phyloP scores from a whole-genome alignment of 768 basidiomycete species.

The Suillus tomentosus region DNA sequence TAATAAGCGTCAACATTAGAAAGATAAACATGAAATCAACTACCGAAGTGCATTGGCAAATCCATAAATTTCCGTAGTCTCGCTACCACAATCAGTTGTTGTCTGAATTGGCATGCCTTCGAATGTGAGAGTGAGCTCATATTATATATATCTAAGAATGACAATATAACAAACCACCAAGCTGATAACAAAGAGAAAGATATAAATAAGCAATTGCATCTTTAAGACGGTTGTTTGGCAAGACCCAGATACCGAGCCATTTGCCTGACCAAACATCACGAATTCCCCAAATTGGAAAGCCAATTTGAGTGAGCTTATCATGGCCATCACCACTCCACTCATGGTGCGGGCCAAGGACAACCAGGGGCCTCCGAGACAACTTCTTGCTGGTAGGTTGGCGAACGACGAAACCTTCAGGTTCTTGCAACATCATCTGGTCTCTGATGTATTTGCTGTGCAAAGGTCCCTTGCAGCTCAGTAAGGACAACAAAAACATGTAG shows the following conservation, averaged over 20 bases:
- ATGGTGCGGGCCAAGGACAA: constrained; percentile 30
- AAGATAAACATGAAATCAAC: not conserved
- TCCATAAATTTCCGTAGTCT: constrained; percentile 31
- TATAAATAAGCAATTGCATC: constrained; percentile 31
- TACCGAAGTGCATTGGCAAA: constrained; percentile 32
- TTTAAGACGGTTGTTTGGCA: constrained; percentile 31
- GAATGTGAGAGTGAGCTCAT: not conserved
- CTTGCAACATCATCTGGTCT: constrained; percentile 24
- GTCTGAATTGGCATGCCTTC: constrained; percentile 36
- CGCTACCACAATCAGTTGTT: constrained; percentile 36
- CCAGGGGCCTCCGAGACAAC: constrained; percentile 19
- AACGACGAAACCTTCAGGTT: constrained; percentile 26
- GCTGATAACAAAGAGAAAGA: constrained; percentile 23
- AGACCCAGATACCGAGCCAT: constrained; percentile 34
- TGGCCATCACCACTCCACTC: constrained; percentile 39
- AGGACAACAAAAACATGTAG: not conserved
- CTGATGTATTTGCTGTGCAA: constrained; percentile 17
- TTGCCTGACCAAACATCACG: constrained; percentile 28
- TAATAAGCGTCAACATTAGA: not conserved
- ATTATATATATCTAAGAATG: not conserved
- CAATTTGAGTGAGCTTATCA: constrained; percentile 34
- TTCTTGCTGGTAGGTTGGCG: constrained; percentile 33
- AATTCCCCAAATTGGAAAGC: constrained; percentile 36
- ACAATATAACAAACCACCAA: constrained; percentile 22
- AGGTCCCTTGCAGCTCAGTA: not conserved